Evolutionary conservation across 2,329 filamentous ascomycete genomes (phyloP), one percentile per base, ranked within the genome.

Genomic region (Basipetospora chlamydospora): DNA sequence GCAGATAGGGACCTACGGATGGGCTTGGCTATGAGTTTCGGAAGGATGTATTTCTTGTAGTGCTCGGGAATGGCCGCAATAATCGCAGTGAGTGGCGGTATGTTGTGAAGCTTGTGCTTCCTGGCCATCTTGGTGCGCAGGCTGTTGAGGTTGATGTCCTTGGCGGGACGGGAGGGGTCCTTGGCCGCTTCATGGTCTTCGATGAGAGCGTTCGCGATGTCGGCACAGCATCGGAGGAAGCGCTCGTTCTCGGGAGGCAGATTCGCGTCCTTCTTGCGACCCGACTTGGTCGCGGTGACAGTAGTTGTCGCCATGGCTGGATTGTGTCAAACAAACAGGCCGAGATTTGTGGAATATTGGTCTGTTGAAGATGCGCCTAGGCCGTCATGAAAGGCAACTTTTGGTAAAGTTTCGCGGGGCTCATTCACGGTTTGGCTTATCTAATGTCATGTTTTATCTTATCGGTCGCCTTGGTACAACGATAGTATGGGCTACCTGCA

Each of bases 51-150:
- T 63, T 96, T 98, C 67, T 96, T 98, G 64, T 96, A 95, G 56
- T 96, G 87, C 55, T 98, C 90, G n/a, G 92, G 92, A 25, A 98
- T 88, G 8, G 90, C 90, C 38, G 90, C 85, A 52, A 98, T 96
- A 52, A 98, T 98, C 41, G 90, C 88, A 7, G 88, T 96, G 44
- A 98, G 64, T 18, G 92, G 85, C 22, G 90, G 90, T 47, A 93
- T 83, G 42, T 76, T 85, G 56, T 76, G 80, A 42, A 98, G 66
- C 54, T 77, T 81, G 63, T 96, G 86, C 63, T 95, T 96, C 63
- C 90, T 93, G 31, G 90, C 74, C 43, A 94, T 75, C 53, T 87
- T 87, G 38, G 83, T 77, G 31, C 90, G 78, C 46, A 98, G 60
- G 40, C 76, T 70, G 59, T 98, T 98, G 48, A 98, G 70, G 54